Conservation (phyloP, 2,329 filamentous ascomycete genomes). For the Cercospora brassicicola region DNA sequence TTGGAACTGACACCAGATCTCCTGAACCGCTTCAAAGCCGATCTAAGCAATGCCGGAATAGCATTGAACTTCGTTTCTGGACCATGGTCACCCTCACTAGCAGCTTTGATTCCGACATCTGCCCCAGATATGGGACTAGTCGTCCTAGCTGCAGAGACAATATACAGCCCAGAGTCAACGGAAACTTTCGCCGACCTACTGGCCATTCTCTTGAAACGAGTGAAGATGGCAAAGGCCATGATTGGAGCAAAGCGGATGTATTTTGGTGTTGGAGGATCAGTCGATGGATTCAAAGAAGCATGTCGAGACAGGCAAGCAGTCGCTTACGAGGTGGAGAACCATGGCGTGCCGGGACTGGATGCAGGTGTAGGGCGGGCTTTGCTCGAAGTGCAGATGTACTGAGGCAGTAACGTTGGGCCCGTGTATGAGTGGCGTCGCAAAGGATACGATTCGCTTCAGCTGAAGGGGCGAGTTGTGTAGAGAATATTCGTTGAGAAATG, state of each 20-base stretch:
- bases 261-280: constrained; percentile 79
- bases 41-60: constrained; percentile 55
- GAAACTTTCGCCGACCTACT: constrained; percentile 68
- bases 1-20: constrained; percentile 63
- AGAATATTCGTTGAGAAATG: constrained; percentile 15
- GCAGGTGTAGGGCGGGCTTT: constrained; percentile 50
- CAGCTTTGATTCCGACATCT: constrained; percentile 54
- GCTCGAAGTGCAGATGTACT: constrained; percentile 49
- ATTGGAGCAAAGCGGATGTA: constrained; percentile 78
- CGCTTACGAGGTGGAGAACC: constrained; percentile 51
- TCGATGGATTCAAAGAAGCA: constrained; percentile 66
- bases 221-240: constrained; percentile 60
- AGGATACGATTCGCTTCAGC: not conserved
- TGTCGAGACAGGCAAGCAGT: constrained; percentile 47
- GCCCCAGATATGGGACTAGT: constrained; percentile 48
- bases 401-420: not conserved
- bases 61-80: constrained; percentile 69
- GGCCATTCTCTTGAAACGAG: constrained; percentile 56
- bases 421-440: not conserved
- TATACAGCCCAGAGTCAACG: constrained; percentile 74
- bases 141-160: constrained; percentile 75
- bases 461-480: not conserved
- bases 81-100: constrained; percentile 66
- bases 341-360: constrained; percentile 45
- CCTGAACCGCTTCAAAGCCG: constrained; percentile 58